Evolutionary conservation across 805 yeast genomes (phyloP).

Genomic region (Saccharomycopsis javanensis): DNA sequence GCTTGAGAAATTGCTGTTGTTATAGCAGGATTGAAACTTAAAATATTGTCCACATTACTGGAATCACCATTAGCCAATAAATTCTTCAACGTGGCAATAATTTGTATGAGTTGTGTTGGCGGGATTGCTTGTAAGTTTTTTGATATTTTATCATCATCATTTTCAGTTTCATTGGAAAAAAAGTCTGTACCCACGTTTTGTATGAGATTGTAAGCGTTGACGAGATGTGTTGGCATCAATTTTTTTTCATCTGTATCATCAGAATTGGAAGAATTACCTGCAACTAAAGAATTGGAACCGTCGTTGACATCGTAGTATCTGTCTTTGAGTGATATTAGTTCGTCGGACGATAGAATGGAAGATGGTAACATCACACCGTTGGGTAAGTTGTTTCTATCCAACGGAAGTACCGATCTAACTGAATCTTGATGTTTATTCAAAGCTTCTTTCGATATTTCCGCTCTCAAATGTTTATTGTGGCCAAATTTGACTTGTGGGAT

Average conservation of each 20-base stretch:
- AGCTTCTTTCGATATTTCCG: constrained; percentile 56
- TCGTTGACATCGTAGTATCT: not conserved
- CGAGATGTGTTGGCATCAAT: constrained; percentile 37
- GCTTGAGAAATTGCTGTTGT: constrained; percentile 69
- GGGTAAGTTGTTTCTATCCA: constrained; percentile 42
- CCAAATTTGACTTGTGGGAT: constrained; percentile 37
- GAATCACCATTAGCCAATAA: constrained; percentile 41
- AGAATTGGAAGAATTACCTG: not conserved
- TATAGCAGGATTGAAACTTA: constrained; percentile 43
- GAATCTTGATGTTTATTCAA: constrained; percentile 28
- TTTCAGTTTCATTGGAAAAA: constrained; percentile 21
- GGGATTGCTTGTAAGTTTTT: constrained; percentile 54
- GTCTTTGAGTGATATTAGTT: not conserved
- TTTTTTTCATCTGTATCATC: constrained; percentile 2
- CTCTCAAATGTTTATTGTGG: constrained; percentile 40
- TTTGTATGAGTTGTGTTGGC: constrained; percentile 61
- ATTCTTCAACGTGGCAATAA: constrained; percentile 55
- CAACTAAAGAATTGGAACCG: not conserved
- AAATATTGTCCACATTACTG: constrained; percentile 37
- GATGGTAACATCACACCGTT: constrained; percentile 48
- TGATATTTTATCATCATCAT: constrained; percentile 48
- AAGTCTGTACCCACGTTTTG: constrained; percentile 40
- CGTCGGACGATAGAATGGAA: constrained; percentile 29
- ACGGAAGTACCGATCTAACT: constrained; percentile 33
- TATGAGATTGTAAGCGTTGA: constrained; percentile 46